Base-by-base conservation (phyloP, 163 green algal genomes). In the Scenedesmus sp. region DNA sequence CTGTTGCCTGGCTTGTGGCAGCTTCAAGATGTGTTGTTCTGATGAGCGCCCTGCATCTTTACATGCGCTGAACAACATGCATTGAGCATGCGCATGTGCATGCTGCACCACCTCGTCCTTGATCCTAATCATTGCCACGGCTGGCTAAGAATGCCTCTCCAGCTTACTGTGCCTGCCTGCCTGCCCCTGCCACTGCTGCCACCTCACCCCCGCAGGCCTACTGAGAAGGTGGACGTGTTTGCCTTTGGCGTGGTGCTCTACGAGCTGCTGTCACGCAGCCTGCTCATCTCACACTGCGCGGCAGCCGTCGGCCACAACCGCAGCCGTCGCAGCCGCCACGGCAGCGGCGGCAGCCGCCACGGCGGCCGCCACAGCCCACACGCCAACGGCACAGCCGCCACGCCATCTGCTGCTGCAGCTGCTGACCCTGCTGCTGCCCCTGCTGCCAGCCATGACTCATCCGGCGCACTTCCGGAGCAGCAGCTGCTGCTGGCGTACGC, bases 221-320 rank as follows among this genome's bases (percentile, higher is more conserved):
- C 95, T 70, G 92, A 96, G 73, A 96, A 96, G 92, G 91, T 93
- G 3, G 93, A 93, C 85, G 84, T 92, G 5, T 94, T 94, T 76
- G 84, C 87, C 1, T 93, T 93, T 85, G 92, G 90, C 46, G 79
- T 94, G 4, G 2, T 94, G 20, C 87, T 94, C 54, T 92, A 93
- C 74, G 92, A 94, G 87, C 87, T 94, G n/a, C 81, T 92, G n/a
- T 92, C 87, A 6, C 85, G 90, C 2, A 85, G 82, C 88, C 87
- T 93, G 59, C 26, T 93, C n/a, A 26, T 77, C 9, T 84, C 46
- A 0, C 34, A 66, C 1, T 57, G 60, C 54, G 81, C 52, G 1
- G 81, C 62, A 46, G 88, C 60, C 8, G 77, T 59, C 6, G 66
- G 12, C 16, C 12, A 20, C n/a, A 34, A 60, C n/a, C 60, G 62